Evolutionary conservation across 1,139 yeast genomes (phyloP), one percentile per base, ranked within the genome.

Genomic region (Blastobotrys aristatus): DNA sequence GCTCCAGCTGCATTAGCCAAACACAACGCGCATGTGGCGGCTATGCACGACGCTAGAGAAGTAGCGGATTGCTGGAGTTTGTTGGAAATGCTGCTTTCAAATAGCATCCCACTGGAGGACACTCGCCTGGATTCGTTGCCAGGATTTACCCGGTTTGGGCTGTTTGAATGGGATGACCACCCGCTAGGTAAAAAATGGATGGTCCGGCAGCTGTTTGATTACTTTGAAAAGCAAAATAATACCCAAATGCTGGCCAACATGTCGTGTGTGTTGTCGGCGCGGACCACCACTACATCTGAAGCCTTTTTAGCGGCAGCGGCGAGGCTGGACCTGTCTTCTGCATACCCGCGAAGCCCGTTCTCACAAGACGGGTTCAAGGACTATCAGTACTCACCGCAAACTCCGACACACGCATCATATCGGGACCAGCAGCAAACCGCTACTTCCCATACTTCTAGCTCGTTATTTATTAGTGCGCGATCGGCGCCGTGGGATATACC

Each of bases 171-270:
- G 96, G 92, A 90, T 0, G 68, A 76, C 3, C 95, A 87, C 63
- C 92, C 94, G 0, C 77, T 84, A 63, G 96, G 96, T 0, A 76
- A 81, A n/a, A 61, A 74, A 4, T 82, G 92, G 84, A 68, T 88
- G n/a, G 71, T 88, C 0, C 73, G 73, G 33, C 79, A 80, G 53
- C 69, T 89, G 42, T 62, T 90, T 60, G 63, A 67, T 1, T 82
- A 83, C 57, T 89, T 83, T 59, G 94, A 84, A 57, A 66, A 59
- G 36, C 64, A 71, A 43, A 80, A 82, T 2, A 84, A 90, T 58
- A 69, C 87, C 20, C 97, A 90, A 63, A 88, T 90, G 96, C 70
- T 92, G 18, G 96, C 96, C 0, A 84, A 86, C 86, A 67, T 89
- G 61, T 79, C 94, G 1, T 87, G 96, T 66, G 75, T 88, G 2